A percentile compares a stretch with the other conserved stretches of the same genome.
These are phyloP conservation scores for Cunninghamia lanceolata DNA, from an alignment of 75 land plant species.

Conservation along the genomic window DNA sequence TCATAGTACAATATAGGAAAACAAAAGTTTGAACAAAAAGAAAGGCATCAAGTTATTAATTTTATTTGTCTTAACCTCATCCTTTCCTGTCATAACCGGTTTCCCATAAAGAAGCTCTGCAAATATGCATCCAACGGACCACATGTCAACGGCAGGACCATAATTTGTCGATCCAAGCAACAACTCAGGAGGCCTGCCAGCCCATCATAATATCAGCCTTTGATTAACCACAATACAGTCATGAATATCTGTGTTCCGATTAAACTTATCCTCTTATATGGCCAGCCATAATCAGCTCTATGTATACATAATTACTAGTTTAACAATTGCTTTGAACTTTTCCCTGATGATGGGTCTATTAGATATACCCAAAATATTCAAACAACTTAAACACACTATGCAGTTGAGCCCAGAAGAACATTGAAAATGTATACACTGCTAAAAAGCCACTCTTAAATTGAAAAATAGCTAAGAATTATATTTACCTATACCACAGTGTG, in stretches of 20 bases:
- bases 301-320: no score
- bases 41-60: background rate
- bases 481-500: slow-evolving; percentile 93
- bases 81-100: slow-evolving; percentile 85
- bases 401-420: background rate
- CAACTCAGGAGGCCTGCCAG: slow-evolving; percentile 89
- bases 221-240: background rate
- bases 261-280: background rate
- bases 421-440: background rate
- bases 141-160: slow-evolving; percentile 99
- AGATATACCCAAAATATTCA: no score
- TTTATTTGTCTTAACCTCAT: slow-evolving; percentile 67
- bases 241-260: background rate
- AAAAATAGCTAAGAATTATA: background rate
- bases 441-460: no score
- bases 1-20: no score
- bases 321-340: no score
- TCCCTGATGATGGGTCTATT: no score
- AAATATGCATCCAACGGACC: slow-evolving; percentile 99
- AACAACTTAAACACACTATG: no score
- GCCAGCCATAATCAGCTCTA: background rate
- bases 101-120: slow-evolving; percentile 93
- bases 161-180: slow-evolving; percentile 88
- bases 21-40: background rate
- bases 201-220: background rate